These are phyloP conservation scores for Pecoramyces ruminantium DNA, from an alignment of 192 early-diverging fungal genomes.

Conservation along the genomic window DNA sequence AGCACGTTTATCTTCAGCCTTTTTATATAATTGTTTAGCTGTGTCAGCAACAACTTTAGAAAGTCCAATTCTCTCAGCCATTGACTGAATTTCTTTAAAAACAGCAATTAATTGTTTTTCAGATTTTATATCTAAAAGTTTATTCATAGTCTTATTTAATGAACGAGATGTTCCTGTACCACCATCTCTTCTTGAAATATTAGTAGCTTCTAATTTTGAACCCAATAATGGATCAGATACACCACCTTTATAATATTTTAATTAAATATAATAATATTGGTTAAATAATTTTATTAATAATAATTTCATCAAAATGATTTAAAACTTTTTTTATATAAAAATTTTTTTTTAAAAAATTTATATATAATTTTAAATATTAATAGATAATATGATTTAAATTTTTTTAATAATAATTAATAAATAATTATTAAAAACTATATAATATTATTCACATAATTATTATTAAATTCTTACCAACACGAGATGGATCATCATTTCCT, in stretches of 20 bases:
- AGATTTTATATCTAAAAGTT: constrained; percentile 36
- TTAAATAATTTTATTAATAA: too few relatives aligned
- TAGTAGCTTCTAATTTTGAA: constrained; percentile 59
- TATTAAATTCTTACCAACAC: constrained; percentile 47
- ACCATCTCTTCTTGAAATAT: constrained; percentile 59
- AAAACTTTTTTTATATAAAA: too few relatives aligned
- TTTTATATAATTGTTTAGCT: constrained; percentile 77
- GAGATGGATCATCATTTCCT: constrained; percentile 69
- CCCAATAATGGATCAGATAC: constrained; percentile 60
- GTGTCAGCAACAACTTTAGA: constrained; percentile 51
- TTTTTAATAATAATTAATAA: too few relatives aligned
- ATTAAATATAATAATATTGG: too few relatives aligned
- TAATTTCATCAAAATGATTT: too few relatives aligned
- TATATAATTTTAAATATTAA: too few relatives aligned
- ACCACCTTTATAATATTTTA: too few relatives aligned
- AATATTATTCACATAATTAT: too few relatives aligned
- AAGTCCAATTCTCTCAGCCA: constrained; percentile 68
- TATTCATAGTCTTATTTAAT: constrained; percentile 50
- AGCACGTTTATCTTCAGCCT: constrained; percentile 40
- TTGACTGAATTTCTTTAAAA: constrained; percentile 57
- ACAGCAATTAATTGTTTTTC: constrained; percentile 57
- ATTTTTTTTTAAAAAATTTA: too few relatives aligned
- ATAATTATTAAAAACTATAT: too few relatives aligned
- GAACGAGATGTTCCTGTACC: constrained; percentile 52
- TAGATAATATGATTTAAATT: too few relatives aligned